A percentile compares a stretch with the other conserved stretches of the same genome.
phyloP scores from a whole-genome alignment of 495 filamentous ascomycete genomes.

The Achaetomiella virescens region DNA sequence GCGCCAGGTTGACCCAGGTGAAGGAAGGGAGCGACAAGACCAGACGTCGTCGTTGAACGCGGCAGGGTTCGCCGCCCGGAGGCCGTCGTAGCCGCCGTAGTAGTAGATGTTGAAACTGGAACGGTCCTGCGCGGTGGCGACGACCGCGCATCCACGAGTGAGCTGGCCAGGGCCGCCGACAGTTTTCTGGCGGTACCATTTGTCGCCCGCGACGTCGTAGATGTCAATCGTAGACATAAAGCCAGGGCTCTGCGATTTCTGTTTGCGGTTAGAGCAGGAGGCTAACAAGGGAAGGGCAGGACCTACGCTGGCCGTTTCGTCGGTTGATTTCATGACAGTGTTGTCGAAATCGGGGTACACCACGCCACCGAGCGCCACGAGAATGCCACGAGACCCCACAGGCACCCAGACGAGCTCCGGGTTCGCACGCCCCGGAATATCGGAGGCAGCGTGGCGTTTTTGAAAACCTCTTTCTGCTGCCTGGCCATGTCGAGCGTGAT shows the following conservation, averaged over 20 bases:
- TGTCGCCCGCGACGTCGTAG: constrained; percentile 55
- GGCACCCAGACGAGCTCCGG: constrained; percentile 68
- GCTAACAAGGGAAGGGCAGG: not conserved
- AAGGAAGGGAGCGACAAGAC: constrained; percentile 71
- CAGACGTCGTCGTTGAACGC: constrained; percentile 60
- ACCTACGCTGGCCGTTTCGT: constrained; percentile 42
- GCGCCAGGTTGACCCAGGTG: constrained; percentile 60
- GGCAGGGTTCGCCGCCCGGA: constrained; percentile 20
- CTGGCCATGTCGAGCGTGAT: constrained; percentile 55
- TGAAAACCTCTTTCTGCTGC: constrained; percentile 47
- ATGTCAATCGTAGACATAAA: constrained; percentile 63
- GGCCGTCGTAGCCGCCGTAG: constrained; percentile 62
- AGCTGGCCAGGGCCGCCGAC: constrained; percentile 51
- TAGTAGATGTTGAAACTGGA: constrained; percentile 68
- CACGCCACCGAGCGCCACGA: constrained; percentile 66
- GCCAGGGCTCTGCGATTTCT: constrained; percentile 43
- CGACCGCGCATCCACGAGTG: constrained; percentile 60
- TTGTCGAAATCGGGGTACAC: constrained; percentile 42
- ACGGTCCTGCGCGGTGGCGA: constrained; percentile 53
- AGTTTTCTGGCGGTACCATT: constrained; percentile 61
- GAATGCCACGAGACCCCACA: constrained; percentile 53
- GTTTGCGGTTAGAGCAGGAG: constrained; percentile 9
- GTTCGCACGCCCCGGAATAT: constrained; percentile 50
- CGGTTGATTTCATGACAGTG: constrained; percentile 18
- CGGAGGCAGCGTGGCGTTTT: constrained; percentile 48